Percentiles rank a stretch among this genome's conserved stretches.
Evolutionary conservation across 2,329 filamentous ascomycete genomes (phyloP).

Genomic region (Sarocladium kiliense): DNA sequence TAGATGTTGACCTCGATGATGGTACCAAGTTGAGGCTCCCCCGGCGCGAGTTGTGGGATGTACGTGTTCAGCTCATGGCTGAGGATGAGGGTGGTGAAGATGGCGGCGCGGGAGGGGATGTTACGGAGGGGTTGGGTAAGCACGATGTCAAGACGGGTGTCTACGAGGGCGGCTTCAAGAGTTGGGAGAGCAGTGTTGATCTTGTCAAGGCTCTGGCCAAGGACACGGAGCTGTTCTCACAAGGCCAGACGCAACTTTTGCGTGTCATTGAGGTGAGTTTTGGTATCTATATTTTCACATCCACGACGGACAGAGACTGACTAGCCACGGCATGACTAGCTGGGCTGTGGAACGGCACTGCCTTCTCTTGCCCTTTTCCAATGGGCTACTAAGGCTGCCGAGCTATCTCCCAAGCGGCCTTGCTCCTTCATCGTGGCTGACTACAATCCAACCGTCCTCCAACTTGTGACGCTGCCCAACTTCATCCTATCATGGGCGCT

Average conservation of each 20-base stretch:
- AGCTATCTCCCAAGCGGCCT: constrained; percentile 13
- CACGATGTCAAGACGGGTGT: constrained; percentile 76
- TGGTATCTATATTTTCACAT: background rate
- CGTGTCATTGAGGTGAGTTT: constrained; percentile 50
- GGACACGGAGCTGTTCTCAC: constrained; percentile 28
- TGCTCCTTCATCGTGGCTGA: constrained; percentile 64
- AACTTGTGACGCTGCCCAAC: constrained; percentile 76
- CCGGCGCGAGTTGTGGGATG: constrained; percentile 75
- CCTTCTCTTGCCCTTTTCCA: constrained; percentile 69
- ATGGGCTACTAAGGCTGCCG: constrained; percentile 36
- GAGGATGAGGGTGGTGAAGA: constrained; percentile 48
- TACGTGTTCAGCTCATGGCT: constrained; percentile 76
- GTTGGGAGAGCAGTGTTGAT: constrained; percentile 82
- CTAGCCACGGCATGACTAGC: constrained; percentile 36
- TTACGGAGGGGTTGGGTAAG: constrained; percentile 49
- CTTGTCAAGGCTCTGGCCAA: constrained; percentile 62
- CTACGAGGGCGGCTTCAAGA: constrained; percentile 86
- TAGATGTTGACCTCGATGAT: constrained; percentile 55
- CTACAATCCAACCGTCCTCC: constrained; percentile 74
- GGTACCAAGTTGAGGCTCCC: constrained; percentile 53
- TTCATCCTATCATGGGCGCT: constrained; percentile 66
- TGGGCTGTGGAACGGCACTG: constrained; percentile 74
- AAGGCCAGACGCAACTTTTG: constrained; percentile 26
- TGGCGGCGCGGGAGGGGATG: constrained; percentile 33
- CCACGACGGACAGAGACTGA: background rate